phyloP scores from a whole-genome alignment of 2,329 filamentous ascomycete genomes.

The Hysterium pulicare region DNA sequence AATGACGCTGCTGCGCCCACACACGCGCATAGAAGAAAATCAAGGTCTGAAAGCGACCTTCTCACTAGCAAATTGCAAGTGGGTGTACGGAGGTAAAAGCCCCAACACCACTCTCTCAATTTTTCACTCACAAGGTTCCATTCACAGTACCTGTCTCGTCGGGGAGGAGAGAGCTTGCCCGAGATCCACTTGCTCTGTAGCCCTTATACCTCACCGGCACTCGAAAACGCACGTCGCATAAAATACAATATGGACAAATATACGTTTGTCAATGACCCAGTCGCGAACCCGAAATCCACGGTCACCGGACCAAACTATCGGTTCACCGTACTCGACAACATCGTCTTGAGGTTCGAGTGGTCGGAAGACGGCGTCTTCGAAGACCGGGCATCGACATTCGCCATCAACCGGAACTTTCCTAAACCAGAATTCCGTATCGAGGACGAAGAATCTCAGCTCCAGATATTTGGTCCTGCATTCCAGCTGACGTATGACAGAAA shows the following conservation, averaged over 20 bases:
- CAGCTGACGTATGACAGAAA: constrained; percentile 54
- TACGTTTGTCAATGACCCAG: constrained; percentile 31
- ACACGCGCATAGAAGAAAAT: too few species aligned
- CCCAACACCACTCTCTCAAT: too few species aligned
- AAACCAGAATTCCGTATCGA: constrained; percentile 42
- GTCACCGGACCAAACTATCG: constrained; percentile 47
- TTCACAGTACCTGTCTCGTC: too few species aligned
- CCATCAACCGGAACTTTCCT: constrained; percentile 46
- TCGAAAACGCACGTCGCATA: too few species aligned
- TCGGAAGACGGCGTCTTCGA: constrained; percentile 54
- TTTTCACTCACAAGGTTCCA: too few species aligned
- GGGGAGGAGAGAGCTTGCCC: too few species aligned
- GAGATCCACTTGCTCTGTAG: too few species aligned
- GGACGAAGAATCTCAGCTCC: constrained; percentile 40
- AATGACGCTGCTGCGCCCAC: too few species aligned
- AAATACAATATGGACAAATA: constrained; percentile 19
- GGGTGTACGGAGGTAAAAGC: too few species aligned
- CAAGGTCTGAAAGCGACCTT: too few species aligned
- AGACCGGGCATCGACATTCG: constrained; percentile 56
- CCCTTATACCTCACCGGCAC: too few species aligned
- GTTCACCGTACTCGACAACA: constrained; percentile 53
- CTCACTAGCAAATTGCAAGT: too few species aligned
- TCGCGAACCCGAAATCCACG: constrained; percentile 36
- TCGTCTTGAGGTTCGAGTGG: constrained; percentile 56
- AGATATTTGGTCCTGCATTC: constrained; percentile 50